Conservation (phyloP, 2,329 filamentous ascomycete genomes). For the Calonectria honghensis region DNA sequence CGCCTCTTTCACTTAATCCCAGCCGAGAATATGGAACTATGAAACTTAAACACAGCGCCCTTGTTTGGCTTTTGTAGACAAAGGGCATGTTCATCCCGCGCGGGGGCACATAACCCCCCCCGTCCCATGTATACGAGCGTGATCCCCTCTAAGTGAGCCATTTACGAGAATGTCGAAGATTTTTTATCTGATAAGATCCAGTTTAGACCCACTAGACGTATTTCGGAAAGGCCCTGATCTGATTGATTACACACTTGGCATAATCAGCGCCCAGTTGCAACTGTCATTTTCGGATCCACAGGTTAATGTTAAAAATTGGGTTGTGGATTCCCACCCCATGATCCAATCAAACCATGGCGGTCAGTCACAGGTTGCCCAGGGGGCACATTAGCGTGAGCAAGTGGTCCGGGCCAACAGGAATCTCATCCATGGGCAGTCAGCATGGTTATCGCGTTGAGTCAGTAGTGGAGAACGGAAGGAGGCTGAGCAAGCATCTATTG, state of each 20-base stretch:
- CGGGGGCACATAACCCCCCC: neutral
- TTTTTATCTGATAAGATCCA: conserved; percentile 23
- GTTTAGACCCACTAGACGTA: neutral
- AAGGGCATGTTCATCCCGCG: neutral
- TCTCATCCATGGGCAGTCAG: neutral
- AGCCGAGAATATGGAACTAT: neutral
- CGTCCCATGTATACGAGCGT: neutral
- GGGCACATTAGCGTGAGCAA: neutral
- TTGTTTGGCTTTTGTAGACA: neutral
- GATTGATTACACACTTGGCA: conserved; percentile 19
- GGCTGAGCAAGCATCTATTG: neutral
- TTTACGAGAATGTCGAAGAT: neutral
- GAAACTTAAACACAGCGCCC: neutral
- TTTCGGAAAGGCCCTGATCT: neutral
- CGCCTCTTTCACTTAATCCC: too few relatives aligned
- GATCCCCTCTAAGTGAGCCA: neutral
- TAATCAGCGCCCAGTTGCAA: neutral
- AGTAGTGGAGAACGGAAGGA: neutral
- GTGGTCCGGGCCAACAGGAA: neutral
- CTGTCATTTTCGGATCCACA: conserved; percentile 6
- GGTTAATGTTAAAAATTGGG: neutral
- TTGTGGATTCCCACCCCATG: neutral
- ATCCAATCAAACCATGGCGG: neutral
- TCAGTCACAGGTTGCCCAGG: neutral
- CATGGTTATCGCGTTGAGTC: conserved; percentile 5